Conservation (phyloP, 768 basidiomycete genomes). For the Amanita molliuscula region DNA sequence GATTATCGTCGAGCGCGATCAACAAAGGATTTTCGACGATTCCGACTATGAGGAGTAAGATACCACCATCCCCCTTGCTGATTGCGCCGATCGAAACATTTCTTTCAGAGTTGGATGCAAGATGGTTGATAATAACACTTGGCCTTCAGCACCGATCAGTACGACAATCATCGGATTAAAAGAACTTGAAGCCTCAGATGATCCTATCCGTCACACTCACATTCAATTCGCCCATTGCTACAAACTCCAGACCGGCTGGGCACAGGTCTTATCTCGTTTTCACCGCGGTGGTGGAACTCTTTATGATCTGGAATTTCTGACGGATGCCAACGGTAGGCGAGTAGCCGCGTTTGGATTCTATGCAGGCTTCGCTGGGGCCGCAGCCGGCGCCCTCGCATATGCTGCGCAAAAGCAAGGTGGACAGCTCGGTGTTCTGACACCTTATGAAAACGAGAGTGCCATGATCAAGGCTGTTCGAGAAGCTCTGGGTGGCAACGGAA, state of each 20-base stretch:
- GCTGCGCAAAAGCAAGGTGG: slow-evolving; percentile 55
- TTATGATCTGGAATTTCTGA: slow-evolving; percentile 95
- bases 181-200: slow-evolving; percentile 79
- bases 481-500: slow-evolving; percentile 55
- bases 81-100: background rate
- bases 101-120: slow-evolving; percentile 76
- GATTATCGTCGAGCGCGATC: slow-evolving; percentile 86
- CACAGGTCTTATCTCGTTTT: slow-evolving; percentile 77
- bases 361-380: slow-evolving; percentile 97
- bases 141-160: slow-evolving; percentile 69
- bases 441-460: slow-evolving; percentile 74
- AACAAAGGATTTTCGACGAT: slow-evolving; percentile 91
- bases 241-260: slow-evolving; percentile 93
- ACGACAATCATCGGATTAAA: slow-evolving; percentile 91
- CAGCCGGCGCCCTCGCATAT: slow-evolving; percentile 76
- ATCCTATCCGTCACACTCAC: slow-evolving; percentile 86
- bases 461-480: slow-evolving; percentile 72
- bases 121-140: slow-evolving; percentile 79
- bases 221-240: slow-evolving; percentile 99
- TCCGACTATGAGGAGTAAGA: slow-evolving; percentile 87
- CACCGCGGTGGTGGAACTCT: slow-evolving; percentile 71
- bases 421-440: slow-evolving; percentile 57
- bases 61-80: background rate
- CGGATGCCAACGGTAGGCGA: slow-evolving; percentile 72
- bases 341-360: slow-evolving; percentile 98